Conservation (phyloP, 345 rosid genomes). For the Salix koriyanagi region DNA sequence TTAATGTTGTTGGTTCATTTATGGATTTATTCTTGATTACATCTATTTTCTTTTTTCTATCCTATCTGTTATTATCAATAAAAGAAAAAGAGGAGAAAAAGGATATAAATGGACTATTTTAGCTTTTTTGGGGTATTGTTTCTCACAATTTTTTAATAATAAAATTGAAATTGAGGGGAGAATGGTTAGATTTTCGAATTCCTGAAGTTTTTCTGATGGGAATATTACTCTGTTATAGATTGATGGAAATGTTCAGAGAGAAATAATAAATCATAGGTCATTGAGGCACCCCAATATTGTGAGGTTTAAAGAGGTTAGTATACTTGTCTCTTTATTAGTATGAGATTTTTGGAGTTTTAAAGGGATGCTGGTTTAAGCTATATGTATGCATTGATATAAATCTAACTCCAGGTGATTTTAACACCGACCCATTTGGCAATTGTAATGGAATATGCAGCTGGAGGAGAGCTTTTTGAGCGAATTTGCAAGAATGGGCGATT, state of each 20-base stretch:
- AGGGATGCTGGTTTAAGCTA: not conserved
- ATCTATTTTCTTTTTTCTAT: not conserved
- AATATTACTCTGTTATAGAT: constrained; percentile 13
- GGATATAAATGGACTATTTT: too few relatives aligned
- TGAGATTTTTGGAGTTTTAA: not conserved
- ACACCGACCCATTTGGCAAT: constrained; percentile 33
- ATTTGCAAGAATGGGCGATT: constrained; percentile 27
- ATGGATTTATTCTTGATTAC: not conserved
- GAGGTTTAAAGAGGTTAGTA: constrained; percentile 34
- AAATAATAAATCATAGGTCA: constrained; percentile 32
- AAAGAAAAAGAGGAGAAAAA: too few relatives aligned
- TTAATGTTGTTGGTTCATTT: constrained; percentile 1
- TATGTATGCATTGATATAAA: not conserved
- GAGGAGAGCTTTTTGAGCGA: constrained; percentile 37
- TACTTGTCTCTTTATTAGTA: not conserved
- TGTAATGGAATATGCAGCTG: constrained; percentile 37
- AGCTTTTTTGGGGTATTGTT: too few relatives aligned
- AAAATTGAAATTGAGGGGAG: not conserved
- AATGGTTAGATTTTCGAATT: not conserved
- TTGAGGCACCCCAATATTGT: constrained; percentile 34
- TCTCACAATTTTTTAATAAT: not conserved
- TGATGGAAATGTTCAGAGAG: constrained; percentile 36
- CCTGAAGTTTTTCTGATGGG: not conserved
- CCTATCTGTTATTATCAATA: not conserved
- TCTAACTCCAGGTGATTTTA: constrained; percentile 23